Evolutionary conservation across 148 eudicot genomes (phyloP).

Genomic region (Nyssa sinensis): DNA sequence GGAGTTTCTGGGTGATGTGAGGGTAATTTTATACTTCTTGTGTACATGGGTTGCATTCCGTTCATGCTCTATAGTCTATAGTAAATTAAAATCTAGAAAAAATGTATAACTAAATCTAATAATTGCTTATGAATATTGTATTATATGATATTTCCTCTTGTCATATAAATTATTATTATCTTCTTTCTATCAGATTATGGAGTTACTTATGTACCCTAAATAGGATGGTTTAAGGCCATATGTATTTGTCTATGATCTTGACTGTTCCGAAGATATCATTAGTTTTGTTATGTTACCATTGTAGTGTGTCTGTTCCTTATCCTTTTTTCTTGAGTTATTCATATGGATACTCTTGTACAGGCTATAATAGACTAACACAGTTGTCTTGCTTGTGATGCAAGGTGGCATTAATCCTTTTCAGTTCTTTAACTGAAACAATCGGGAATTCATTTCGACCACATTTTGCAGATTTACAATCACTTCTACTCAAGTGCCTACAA

Average conservation of each 20-base stretch:
- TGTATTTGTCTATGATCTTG: neutral
- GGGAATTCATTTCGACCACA: constrained; percentile 84
- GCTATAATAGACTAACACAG: constrained; percentile 21
- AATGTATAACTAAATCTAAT: neutral
- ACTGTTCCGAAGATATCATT: neutral
- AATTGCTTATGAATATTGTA: neutral
- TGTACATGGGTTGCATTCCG: neutral
- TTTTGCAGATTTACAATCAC: constrained; percentile 77
- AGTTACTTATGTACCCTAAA: no score
- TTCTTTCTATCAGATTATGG: no score
- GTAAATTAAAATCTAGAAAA: no score
- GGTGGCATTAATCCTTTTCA: constrained; percentile 95
- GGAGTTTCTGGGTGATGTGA: neutral
- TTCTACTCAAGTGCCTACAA: constrained; percentile 77
- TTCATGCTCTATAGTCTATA: no score
- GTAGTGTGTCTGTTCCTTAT: neutral
- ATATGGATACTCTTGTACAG: neutral
- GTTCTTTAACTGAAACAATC: constrained; percentile 93
- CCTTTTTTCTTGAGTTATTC: neutral
- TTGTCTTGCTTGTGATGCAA: constrained; percentile 28
- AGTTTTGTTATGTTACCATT: neutral
- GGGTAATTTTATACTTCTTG: neutral
- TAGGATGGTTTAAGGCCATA: neutral
- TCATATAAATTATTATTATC: neutral
- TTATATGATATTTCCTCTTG: neutral